Conservation (phyloP, 148 eudicot species). For the Cornus florida region DNA sequence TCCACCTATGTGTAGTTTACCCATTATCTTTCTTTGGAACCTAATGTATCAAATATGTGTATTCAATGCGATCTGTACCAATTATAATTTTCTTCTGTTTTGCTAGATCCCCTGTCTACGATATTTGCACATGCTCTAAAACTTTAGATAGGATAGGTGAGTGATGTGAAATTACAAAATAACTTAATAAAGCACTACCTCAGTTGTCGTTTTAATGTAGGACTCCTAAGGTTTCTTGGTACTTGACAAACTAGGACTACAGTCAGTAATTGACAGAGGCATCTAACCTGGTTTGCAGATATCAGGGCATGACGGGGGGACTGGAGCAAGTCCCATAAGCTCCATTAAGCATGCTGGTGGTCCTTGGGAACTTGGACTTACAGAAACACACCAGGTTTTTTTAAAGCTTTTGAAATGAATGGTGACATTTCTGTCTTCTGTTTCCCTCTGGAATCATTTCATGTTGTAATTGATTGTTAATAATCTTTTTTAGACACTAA, state of each 20-base stretch:
- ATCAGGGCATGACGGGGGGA: slow-evolving; percentile 99
- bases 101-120: not conserved
- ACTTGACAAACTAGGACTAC: not conserved
- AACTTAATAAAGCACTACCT: too few species aligned
- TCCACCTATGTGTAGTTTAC: not conserved
- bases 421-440: slow-evolving; percentile 1
- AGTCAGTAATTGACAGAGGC: not conserved
- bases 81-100: not conserved
- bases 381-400: slow-evolving; percentile 94
- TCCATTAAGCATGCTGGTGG: slow-evolving; percentile 99
- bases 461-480: slow-evolving; percentile 3
- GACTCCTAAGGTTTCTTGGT: not conserved
- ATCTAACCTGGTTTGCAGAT: slow-evolving; percentile 49
- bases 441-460: not conserved
- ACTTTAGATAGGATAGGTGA: not conserved
- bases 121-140: too few species aligned
- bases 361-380: slow-evolving; percentile 99
- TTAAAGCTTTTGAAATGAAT: slow-evolving; percentile 7
- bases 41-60: not conserved
- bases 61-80: not conserved
- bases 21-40: not conserved
- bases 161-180: not conserved
- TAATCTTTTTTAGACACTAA: slow-evolving; percentile 56
- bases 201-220: slow-evolving; percentile 4
- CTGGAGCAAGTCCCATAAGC: slow-evolving; percentile 98